A percentile compares a stretch with the other conserved stretches of the same genome.
phyloP scores from a whole-genome alignment of 2,329 filamentous ascomycete genomes.

The Penicillium sp. region DNA sequence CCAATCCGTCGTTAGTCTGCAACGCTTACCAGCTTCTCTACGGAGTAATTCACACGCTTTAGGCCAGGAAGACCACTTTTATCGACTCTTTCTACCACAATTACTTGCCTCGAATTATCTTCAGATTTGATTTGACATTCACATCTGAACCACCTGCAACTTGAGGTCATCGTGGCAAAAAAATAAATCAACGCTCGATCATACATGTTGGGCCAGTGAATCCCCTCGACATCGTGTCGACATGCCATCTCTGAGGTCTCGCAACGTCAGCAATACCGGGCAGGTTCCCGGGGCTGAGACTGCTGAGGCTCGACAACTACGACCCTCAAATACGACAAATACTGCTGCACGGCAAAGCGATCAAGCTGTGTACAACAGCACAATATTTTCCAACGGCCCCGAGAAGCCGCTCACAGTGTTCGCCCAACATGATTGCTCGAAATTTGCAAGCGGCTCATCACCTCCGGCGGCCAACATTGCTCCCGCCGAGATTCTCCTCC shows the following conservation, averaged over 20 bases:
- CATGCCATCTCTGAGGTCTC: conserved; percentile 21
- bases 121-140: background rate
- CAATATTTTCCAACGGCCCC: background rate
- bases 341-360: background rate
- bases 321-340: too few species aligned
- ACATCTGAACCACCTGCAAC: background rate
- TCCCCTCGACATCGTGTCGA: conserved; percentile 7
- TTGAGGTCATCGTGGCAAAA: background rate
- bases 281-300: background rate
- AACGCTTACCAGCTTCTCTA: background rate
- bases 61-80: background rate
- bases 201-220: conserved; percentile 11
- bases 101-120: background rate
- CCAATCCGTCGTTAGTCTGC: conserved; percentile 3
- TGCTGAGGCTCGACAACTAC: background rate
- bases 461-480: conserved; percentile 38
- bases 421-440: conserved; percentile 1
- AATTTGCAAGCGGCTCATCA: background rate
- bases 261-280: conserved; percentile 1
- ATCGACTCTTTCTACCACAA: background rate
- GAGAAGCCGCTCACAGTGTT: background rate
- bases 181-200: background rate
- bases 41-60: background rate
- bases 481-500: conserved; percentile 54
- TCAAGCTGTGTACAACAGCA: background rate